Percentiles rank a stretch among this genome's conserved stretches.
Evolutionary conservation across 2,329 filamentous ascomycete genomes (phyloP).

Genomic region (Geoglossum cookeanum): DNA sequence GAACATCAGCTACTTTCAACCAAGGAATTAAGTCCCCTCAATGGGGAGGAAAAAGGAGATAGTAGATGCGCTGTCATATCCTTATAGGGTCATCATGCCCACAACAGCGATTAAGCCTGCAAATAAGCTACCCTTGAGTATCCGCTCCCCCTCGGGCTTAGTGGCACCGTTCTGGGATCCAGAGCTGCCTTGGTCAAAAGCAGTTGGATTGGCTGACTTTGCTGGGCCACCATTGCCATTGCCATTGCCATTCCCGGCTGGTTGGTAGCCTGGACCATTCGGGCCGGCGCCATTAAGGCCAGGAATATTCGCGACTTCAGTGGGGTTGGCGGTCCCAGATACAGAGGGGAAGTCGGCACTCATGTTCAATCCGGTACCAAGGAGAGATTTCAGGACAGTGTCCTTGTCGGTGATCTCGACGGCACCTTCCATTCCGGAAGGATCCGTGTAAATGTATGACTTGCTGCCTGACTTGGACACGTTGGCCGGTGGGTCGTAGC

Average conservation of each 20-base stretch:
- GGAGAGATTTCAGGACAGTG: constrained; percentile 60
- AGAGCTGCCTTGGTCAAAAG: constrained; percentile 3
- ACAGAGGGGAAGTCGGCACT: constrained; percentile 24
- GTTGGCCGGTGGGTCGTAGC: constrained; percentile 66
- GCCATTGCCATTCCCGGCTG: constrained; percentile 13
- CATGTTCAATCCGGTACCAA: constrained; percentile 66
- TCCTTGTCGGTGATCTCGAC: constrained; percentile 55
- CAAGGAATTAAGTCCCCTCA: constrained; percentile 17
- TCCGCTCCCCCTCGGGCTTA: constrained; percentile 1
- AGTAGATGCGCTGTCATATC: not conserved
- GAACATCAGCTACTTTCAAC: no score
- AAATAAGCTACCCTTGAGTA: constrained; percentile 4
- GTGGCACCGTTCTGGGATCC: not conserved
- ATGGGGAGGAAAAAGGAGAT: not conserved
- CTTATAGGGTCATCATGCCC: constrained; percentile 3
- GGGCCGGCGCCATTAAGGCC: constrained; percentile 34
- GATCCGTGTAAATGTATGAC: constrained; percentile 57
- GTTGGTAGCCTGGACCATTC: constrained; percentile 15
- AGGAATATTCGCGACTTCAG: constrained; percentile 30
- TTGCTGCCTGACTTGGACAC: constrained; percentile 37
- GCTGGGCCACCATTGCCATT: constrained; percentile 5
- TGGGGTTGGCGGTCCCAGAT: constrained; percentile 9
- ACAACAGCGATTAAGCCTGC: constrained; percentile 4
- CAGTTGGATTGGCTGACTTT: not conserved
- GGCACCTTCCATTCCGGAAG: constrained; percentile 51